A percentile compares a stretch with the other conserved stretches of the same genome.
These are phyloP conservation scores for Leccinum cinnamomeum DNA, from an alignment of 1,284 basidiomycete genomes.

Conservation along the genomic window DNA sequence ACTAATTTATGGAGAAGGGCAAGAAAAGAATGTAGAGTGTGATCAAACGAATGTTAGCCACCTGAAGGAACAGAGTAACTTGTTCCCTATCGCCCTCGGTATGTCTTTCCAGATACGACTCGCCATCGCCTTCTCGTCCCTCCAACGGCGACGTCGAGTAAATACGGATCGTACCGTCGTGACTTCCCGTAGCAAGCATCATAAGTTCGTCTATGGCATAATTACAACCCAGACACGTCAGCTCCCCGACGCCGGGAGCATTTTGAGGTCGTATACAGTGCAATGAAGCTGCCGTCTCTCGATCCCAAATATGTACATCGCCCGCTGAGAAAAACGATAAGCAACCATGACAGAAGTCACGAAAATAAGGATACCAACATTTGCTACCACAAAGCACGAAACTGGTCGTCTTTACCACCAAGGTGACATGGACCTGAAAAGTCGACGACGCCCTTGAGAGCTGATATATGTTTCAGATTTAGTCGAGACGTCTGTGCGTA, in stretches of 20 bases:
- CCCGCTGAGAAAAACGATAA: constrained; percentile 51
- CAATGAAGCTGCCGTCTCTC: constrained; percentile 65
- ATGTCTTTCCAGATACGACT: constrained; percentile 29
- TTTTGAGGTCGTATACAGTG: constrained; percentile 61
- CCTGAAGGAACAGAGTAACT: constrained; percentile 33
- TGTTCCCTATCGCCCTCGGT: constrained; percentile 28
- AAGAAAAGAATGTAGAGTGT: not conserved
- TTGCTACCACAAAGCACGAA: constrained; percentile 75
- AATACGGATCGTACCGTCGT: constrained; percentile 70
- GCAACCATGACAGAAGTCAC: not conserved
- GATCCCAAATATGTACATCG: constrained; percentile 83
- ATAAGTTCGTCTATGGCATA: constrained; percentile 61
- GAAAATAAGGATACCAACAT: constrained; percentile 20
- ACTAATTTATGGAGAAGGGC: constrained; percentile 2
- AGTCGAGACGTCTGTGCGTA: constrained; percentile 46
- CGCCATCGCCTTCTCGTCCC: constrained; percentile 22
- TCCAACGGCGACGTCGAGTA: constrained; percentile 50
- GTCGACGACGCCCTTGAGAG: constrained; percentile 66
- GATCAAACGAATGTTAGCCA: constrained; percentile 18
- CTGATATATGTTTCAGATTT: constrained; percentile 59
- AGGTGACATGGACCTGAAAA: constrained; percentile 80
- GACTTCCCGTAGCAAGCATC: constrained; percentile 78
- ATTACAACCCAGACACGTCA: constrained; percentile 77
- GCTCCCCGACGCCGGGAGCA: constrained; percentile 52
- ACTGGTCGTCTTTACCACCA: constrained; percentile 71